Conservation (phyloP, 106 monocot genomes). For the Phalaenopsis aphrodite region DNA sequence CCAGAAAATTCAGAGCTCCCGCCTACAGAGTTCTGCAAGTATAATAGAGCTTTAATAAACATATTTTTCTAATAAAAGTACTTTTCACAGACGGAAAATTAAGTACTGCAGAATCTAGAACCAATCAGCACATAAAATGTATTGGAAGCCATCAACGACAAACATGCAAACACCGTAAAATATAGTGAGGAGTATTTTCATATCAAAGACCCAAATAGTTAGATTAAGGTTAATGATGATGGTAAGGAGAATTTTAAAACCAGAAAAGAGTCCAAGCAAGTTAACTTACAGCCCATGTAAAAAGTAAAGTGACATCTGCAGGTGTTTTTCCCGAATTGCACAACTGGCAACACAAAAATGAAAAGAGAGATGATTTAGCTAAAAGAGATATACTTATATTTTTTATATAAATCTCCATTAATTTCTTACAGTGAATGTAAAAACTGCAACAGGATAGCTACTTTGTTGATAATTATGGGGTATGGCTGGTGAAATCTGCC, state of each 20-base stretch:
- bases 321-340: conserved; percentile 53
- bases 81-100: neutral
- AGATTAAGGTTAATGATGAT: neutral
- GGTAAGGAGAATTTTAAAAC: neutral
- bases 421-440: conserved; percentile 57
- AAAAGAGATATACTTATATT: neutral
- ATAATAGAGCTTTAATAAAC: neutral
- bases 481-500: conserved; percentile 93
- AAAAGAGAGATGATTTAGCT: neutral
- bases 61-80: neutral
- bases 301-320: conserved; percentile 78
- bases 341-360: conserved; percentile 30
- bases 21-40: conserved; percentile 80
- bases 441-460: conserved; percentile 79
- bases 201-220: neutral
- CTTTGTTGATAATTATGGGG: conserved; percentile 84
- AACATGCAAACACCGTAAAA: neutral
- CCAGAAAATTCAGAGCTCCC: conserved; percentile 79
- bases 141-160: neutral
- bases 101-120: neutral
- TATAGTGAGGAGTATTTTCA: neutral
- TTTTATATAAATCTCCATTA: neutral
- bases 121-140: neutral
- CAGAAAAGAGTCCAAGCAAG: neutral
- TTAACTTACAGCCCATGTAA: conserved; percentile 92